Conservation (phyloP, 495 filamentous ascomycete species). For the Talaromyces adpressus region DNA sequence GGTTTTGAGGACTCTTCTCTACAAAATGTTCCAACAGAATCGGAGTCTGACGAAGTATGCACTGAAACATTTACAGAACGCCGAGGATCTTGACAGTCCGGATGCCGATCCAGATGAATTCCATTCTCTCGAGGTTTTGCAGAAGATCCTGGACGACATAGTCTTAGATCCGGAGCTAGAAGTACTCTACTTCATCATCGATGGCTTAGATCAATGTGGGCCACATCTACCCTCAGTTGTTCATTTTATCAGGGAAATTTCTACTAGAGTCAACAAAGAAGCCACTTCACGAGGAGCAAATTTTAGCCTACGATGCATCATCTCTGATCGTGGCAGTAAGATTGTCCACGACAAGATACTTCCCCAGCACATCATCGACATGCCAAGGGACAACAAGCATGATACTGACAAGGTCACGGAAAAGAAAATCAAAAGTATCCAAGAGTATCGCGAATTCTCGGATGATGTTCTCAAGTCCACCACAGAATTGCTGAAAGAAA, state of each 20-base stretch:
- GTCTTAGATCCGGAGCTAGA: not conserved
- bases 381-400: slow-evolving; percentile 1
- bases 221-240: slow-evolving; percentile 4
- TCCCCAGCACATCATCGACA: slow-evolving; percentile 3
- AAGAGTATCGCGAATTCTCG: not conserved
- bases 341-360: not conserved
- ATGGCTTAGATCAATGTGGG: slow-evolving; percentile 6
- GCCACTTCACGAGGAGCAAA: not conserved
- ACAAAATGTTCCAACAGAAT: slow-evolving; percentile 2
- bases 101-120: not conserved
- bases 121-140: not conserved
- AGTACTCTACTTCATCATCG: slow-evolving; percentile 6
- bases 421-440: slow-evolving; percentile 4
- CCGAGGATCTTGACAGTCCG: not conserved
- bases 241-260: not conserved
- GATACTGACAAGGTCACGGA: slow-evolving; percentile 2
- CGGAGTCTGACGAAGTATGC: slow-evolving; percentile 3
- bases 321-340: slow-evolving; percentile 6
- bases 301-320: not conserved
- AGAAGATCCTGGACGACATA: not conserved
- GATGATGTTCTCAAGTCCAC: slow-evolving; percentile 4
- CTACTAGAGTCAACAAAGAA: slow-evolving; percentile 1
- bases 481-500: not conserved
- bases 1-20: slow-evolving; percentile 6
- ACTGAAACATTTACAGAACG: slow-evolving; percentile 2